Evolutionary conservation across 768 basidiomycete genomes (phyloP).

Genomic region (Roridomyces roridus): DNA sequence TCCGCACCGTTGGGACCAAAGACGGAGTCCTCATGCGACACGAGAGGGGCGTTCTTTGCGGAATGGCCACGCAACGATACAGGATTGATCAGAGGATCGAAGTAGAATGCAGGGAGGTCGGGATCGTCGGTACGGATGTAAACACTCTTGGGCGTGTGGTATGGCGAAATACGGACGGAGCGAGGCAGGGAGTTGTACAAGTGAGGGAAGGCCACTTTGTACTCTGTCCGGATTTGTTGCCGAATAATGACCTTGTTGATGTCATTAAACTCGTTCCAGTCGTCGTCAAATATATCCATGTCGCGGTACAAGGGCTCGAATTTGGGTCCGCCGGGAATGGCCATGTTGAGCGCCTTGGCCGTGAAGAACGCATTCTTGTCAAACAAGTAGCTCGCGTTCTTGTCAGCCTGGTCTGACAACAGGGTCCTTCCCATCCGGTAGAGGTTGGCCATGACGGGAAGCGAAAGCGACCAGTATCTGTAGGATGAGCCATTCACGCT

Average conservation of each 20-base stretch:
- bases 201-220: constrained; percentile 99
- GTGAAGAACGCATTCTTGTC: constrained; percentile 99
- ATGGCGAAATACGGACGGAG: constrained; percentile 89
- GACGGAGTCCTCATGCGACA: constrained; percentile 90
- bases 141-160: constrained; percentile 95
- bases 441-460: constrained; percentile 96
- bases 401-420: constrained; percentile 91
- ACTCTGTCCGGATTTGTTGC: constrained; percentile 97
- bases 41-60: constrained; percentile 80
- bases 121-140: constrained; percentile 99
- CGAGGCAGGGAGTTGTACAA: constrained; percentile 98
- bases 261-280: constrained; percentile 99
- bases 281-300: constrained; percentile 97
- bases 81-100: constrained; percentile 98
- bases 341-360: constrained; percentile 96
- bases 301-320: constrained; percentile 98
- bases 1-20: constrained; percentile 90
- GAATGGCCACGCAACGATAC: constrained; percentile 89
- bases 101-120: constrained; percentile 99
- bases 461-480: constrained; percentile 88
- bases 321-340: constrained; percentile 97
- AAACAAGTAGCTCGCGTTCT: constrained; percentile 91
- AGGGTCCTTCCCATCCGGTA: constrained; percentile 95
- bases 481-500: constrained; percentile 93
- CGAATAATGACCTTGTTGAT: constrained; percentile 99